Conservation (phyloP, 805 yeast species). For the Candida fluviatilis region DNA sequence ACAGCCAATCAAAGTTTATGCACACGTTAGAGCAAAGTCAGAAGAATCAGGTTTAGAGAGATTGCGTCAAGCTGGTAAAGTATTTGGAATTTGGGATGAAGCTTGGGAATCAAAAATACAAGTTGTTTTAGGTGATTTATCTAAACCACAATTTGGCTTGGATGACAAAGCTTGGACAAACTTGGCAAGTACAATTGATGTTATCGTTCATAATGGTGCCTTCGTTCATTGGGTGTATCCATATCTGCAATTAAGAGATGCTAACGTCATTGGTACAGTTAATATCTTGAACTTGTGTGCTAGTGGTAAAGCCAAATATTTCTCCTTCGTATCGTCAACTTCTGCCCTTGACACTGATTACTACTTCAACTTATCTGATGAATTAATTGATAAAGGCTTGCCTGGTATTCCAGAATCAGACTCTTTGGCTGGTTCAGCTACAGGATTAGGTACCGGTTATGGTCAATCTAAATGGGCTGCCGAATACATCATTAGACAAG, state of each 20-base stretch:
- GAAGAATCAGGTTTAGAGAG: constrained; percentile 71
- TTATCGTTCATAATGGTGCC: constrained; percentile 94
- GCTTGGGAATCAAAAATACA: constrained; percentile 53
- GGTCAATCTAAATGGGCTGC: constrained; percentile 99
- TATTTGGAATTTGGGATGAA: constrained; percentile 80
- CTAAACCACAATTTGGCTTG: constrained; percentile 70
- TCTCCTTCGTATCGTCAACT: constrained; percentile 92
- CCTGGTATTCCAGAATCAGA: constrained; percentile 80
- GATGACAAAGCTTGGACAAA: constrained; percentile 50
- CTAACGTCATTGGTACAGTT: constrained; percentile 86
- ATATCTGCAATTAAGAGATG: constrained; percentile 81
- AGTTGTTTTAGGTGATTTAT: constrained; percentile 79
- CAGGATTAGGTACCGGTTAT: constrained; percentile 86
- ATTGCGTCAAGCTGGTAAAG: constrained; percentile 65
- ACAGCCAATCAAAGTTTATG: constrained; percentile 58
- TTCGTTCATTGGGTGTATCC: constrained; percentile 99
- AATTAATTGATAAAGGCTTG: constrained; percentile 56
- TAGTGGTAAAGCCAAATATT: constrained; percentile 77
- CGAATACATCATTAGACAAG: constrained; percentile 80
- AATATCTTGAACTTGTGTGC: constrained; percentile 77
- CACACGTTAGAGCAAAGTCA: constrained; percentile 86
- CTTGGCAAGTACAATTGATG: constrained; percentile 63
- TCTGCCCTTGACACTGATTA: constrained; percentile 85
- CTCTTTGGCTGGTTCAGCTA: constrained; percentile 73
- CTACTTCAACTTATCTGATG: constrained; percentile 73